These are phyloP conservation scores for Aspergillus sp. DNA, from an alignment of 2,329 filamentous ascomycete genomes.

Conservation along the genomic window DNA sequence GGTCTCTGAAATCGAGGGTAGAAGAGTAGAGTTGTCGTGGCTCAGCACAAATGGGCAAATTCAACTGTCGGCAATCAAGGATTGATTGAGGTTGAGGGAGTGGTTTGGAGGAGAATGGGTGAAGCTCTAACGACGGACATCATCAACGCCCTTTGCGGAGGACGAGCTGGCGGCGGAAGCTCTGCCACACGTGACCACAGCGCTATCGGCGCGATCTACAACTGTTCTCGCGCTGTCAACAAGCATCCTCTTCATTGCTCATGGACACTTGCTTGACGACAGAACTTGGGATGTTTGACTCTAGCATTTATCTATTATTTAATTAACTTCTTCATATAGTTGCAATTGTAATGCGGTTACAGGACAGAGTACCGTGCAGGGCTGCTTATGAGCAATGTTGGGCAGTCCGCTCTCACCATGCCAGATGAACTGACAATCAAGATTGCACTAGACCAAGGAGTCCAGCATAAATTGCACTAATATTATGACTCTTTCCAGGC, in stretches of 20 bases:
- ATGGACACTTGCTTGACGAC: background rate
- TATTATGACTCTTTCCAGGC: background rate
- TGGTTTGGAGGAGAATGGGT: conserved; percentile 6
- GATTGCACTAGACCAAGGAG: no score
- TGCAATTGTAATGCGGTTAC: no score
- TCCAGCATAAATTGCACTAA: no score
- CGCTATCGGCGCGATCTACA: background rate
- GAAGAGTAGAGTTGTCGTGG: background rate
- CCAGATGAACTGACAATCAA: no score
- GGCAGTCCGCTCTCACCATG: no score
- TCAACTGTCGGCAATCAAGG: background rate
- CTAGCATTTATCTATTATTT: background rate
- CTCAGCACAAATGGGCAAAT: background rate
- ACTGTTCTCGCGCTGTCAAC: background rate
- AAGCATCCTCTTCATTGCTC: background rate
- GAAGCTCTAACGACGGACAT: background rate
- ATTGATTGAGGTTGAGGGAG: conserved; percentile 1
- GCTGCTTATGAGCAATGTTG: no score
- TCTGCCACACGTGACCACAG: conserved; percentile 22
- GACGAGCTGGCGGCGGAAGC: conserved; percentile 23
- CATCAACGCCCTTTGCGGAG: conserved; percentile 8
- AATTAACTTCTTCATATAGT: no score
- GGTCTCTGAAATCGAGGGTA: conserved; percentile 1
- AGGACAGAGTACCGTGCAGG: no score
- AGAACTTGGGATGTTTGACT: background rate